These are phyloP conservation scores for Podaxis pistillaris DNA, from an alignment of 768 basidiomycete genomes.

Conservation along the genomic window DNA sequence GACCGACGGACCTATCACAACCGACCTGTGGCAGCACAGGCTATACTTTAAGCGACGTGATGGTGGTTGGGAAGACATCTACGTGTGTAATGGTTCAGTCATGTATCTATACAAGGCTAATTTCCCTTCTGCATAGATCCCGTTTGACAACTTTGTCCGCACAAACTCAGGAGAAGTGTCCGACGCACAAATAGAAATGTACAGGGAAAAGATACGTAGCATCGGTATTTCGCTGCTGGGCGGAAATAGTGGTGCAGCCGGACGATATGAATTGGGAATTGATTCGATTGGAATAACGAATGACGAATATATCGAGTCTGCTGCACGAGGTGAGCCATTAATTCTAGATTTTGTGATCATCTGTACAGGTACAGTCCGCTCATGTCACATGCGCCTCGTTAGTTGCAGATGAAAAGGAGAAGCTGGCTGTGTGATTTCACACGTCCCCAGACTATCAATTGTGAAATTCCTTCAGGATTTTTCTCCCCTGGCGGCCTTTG, in stretches of 20 bases:
- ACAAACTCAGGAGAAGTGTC: conserved; percentile 75
- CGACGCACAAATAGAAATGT: conserved; percentile 72
- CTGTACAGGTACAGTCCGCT: neutral
- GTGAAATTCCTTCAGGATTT: neutral
- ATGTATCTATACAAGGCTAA: neutral
- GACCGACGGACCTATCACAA: conserved; percentile 76
- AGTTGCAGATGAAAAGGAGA: neutral
- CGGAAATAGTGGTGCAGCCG: conserved; percentile 72
- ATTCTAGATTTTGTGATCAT: neutral
- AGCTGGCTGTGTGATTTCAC: neutral
- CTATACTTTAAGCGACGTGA: conserved; percentile 72
- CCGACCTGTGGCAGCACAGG: conserved; percentile 94
- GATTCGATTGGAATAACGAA: conserved; percentile 83
- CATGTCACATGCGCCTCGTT: neutral
- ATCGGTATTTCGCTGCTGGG: conserved; percentile 88
- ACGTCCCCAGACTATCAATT: neutral
- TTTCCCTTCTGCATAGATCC: conserved; percentile 52
- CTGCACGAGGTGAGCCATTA: conserved; percentile 23
- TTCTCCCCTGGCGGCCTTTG: neutral
- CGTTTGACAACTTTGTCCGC: conserved; percentile 71
- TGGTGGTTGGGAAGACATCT: conserved; percentile 78
- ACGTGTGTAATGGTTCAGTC: conserved; percentile 44
- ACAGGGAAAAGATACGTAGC: conserved; percentile 69
- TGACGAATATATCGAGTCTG: conserved; percentile 54
- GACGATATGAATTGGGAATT: conserved; percentile 79